Evolutionary conservation across 177 flowering plant species (phyloP).

Genomic region (Vitis hybrid): DNA sequence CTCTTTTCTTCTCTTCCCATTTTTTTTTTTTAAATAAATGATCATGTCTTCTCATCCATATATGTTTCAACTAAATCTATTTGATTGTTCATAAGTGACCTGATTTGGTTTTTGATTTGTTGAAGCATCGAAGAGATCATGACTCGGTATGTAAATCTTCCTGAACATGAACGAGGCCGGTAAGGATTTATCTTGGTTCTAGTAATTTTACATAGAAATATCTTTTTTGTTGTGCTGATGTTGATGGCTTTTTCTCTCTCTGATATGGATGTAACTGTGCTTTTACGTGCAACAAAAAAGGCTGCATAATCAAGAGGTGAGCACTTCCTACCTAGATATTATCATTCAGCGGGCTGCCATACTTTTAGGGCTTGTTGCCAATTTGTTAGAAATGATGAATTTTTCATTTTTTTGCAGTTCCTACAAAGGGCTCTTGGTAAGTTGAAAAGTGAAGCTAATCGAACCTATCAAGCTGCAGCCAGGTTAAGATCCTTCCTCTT

Average conservation of each 20-base stretch:
- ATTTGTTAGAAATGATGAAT: not conserved
- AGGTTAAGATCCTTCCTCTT: conserved; percentile 19
- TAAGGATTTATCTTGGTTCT: conserved; percentile 8
- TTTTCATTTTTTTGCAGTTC: conserved; percentile 21
- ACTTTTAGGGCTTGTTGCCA: not conserved
- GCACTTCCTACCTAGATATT: not conserved
- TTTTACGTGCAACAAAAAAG: conserved; percentile 21
- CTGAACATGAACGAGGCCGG: conserved; percentile 52
- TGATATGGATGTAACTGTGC: not conserved
- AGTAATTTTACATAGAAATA: not conserved
- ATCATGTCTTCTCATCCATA: not conserved
- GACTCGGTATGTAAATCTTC: conserved; percentile 41
- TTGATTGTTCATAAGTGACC: not conserved
- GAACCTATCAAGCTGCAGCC: conserved; percentile 9
- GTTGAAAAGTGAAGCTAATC: conserved; percentile 26
- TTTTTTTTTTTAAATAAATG: not conserved
- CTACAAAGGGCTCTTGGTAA: conserved; percentile 40
- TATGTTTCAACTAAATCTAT: not conserved
- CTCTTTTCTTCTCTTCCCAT: not conserved
- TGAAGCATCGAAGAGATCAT: conserved; percentile 50
- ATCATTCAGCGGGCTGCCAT: too few species aligned
- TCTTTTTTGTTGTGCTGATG: conserved; percentile 2
- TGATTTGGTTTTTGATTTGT: not conserved
- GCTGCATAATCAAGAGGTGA: conserved; percentile 50
- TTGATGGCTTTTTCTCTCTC: not conserved